A percentile compares a stretch with the other conserved stretches of the same genome.
Conservation (phyloP, 495 filamentous ascomycete genomes). For the Sordaria brevicollis region DNA sequence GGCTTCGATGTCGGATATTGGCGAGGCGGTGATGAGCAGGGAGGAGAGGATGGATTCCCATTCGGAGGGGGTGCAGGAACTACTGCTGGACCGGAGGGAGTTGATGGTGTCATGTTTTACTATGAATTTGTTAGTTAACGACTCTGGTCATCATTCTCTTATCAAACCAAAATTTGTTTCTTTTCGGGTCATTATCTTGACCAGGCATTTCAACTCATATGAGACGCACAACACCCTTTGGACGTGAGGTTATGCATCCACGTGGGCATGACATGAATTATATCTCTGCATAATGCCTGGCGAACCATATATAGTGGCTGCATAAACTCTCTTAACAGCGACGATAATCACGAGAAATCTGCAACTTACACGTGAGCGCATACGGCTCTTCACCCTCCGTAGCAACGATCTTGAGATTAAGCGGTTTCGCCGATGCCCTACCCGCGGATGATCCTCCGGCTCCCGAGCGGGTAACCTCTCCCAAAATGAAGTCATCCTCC, state of each 20-base stretch:
- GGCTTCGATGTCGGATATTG: conserved; percentile 29
- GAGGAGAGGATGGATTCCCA: conserved; percentile 35
- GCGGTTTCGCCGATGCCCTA: conserved; percentile 17
- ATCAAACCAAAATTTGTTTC: not conserved
- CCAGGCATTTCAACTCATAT: not conserved
- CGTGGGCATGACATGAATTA: not conserved
- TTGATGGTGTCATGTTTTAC: conserved; percentile 25
- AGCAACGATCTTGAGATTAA: conserved; percentile 54
- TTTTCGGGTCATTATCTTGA: not conserved
- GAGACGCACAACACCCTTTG: not conserved
- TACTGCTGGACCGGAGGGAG: conserved; percentile 14
- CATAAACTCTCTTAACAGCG: not conserved
- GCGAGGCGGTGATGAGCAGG: conserved; percentile 23
- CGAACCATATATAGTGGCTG: not conserved
- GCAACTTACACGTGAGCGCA: conserved; percentile 39
- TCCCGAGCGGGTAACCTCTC: conserved; percentile 41
- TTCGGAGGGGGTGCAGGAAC: conserved; percentile 29
- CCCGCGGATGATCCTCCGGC: conserved; percentile 16
- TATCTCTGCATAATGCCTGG: not conserved
- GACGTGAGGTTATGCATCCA: not conserved
- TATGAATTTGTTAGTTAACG: conserved; percentile 6
- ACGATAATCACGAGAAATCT: not conserved
- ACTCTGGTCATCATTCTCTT: not conserved
- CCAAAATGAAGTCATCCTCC: conserved; percentile 43
- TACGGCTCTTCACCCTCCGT: conserved; percentile 62